Evolutionary conservation across 1,139 yeast genomes (phyloP).

Genomic region (Suhomyces ambrosiae): DNA sequence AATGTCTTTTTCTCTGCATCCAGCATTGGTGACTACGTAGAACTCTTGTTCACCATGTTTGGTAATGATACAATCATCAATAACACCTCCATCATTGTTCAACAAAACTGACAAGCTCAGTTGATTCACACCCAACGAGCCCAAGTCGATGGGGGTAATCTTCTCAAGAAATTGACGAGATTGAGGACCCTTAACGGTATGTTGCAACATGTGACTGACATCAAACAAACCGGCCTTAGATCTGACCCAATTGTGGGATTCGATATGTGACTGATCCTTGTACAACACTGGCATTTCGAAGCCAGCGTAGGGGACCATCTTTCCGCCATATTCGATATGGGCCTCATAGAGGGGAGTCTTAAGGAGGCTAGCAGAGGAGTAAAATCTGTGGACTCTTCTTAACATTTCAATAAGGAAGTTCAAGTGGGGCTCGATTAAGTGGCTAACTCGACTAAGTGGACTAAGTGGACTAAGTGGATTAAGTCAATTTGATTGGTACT

Average conservation of each 20-base stretch:
- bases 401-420: no score
- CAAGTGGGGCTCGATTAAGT: no score
- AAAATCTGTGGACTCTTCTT: conserved; percentile 20
- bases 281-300: conserved; percentile 92
- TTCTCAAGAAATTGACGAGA: conserved; percentile 72
- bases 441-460: no score
- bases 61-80: conserved; percentile 91
- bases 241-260: conserved; percentile 95
- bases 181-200: conserved; percentile 67
- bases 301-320: conserved; percentile 95
- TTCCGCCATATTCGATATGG: conserved; percentile 78
- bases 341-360: conserved; percentile 84
- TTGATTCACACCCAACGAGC: conserved; percentile 52
- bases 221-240: conserved; percentile 86
- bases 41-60: conserved; percentile 76
- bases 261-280: conserved; percentile 79
- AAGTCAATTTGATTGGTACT: no score
- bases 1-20: conserved; percentile 82
- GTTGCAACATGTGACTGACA: conserved; percentile 97
- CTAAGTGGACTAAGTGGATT: no score
- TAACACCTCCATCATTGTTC: conserved; percentile 75
- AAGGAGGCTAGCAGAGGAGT: conserved; percentile 32
- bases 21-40: conserved; percentile 96
- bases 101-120: conserved; percentile 80
- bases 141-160: conserved; percentile 83